Evolutionary conservation across 2,329 filamentous ascomycete species (phyloP), one percentile per base, ranked within the genome.

Genomic region (Talaromyces islandicus): DNA sequence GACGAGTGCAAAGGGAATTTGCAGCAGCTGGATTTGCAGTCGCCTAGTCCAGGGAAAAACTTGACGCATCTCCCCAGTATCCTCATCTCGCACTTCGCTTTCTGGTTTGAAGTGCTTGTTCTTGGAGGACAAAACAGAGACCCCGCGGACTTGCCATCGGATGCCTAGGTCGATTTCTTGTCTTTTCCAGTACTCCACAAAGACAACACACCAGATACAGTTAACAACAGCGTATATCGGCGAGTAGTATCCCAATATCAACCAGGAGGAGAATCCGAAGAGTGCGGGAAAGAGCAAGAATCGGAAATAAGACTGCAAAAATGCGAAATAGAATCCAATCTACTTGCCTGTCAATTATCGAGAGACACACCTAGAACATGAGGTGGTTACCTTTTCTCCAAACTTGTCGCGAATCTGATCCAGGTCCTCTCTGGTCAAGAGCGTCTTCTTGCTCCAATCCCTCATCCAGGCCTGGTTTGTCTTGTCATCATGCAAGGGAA

Each of bases 101-200:
- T 96, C 91, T 69, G 90, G 89, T 68, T 85, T 78, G 74, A 97
- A 99, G 67, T 93, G 84, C 32, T 86, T 84, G 58, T 92, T 84
- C 65, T 88, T 89, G 29, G 84, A 85, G 66, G 94, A 89, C 61
- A 97, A 92, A 56, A 82, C 85, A 3, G 91, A 93, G 1, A 96
- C 92, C 10, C 90, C 90, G 57, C 90, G 87, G 1, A 96, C 92
- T 43, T 91, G 90, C 94, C 93, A 97, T 66, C 91, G 86, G 19
- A 97, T 88, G 14, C 90, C 88, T 17, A 97, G 80, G 70, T 97
- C 93, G 9, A 88, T 81, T 74, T 97, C 91, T 74, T 96, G 90
- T 68, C 92, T 89, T 78, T 95, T 96, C 93, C 93, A 97, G 74
- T 91, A 96, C 72, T 97, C 94, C 61, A 96, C 89, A 71, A 97